Base-by-base conservation (phyloP, 768 basidiomycete genomes). In the Lactarius sp. region DNA sequence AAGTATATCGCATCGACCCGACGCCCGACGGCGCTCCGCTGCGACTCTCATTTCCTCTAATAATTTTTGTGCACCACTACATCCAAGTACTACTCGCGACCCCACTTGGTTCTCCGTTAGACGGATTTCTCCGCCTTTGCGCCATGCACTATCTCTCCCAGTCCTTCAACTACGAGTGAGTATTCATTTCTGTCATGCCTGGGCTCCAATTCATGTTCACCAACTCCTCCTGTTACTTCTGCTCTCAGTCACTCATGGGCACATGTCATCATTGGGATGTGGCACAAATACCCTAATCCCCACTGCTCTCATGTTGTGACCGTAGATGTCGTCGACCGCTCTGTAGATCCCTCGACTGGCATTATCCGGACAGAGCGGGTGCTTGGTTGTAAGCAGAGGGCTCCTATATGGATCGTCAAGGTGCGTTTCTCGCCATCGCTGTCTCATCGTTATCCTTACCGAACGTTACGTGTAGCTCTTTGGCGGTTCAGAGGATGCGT, bases 271-370 rank as follows among this genome's bases (percentile, higher is more conserved):
- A 87, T 90, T 71, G 91, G 90, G 67, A 90, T 96, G 82, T 94
- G 92, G 89, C 87, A 88, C 68, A 97, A 97, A 81, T 97, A 97
- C 75, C 94, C 94, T 56, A 96, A 96, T 74, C 88, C 93, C 58
- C 90, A 90, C 71, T 93, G 92, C 76, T 83, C 88, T 27, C 92
- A 94, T 73, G 92, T 94, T 68, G 79, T 92, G 68, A 90, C 88
- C 67, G 83, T 94, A 71, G 92, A 94, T 74, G 92, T 94, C 34
- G 65, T 96, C 60, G 89, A 93, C 77, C 87, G 94, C 66, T 82
- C 86, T 13, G 81, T 96, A 13, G 87, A 96, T 77, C 83, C 91
- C 34, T 74, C 79, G 60, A 94, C 91, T 10, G 95, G 95, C 37
- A 83, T 96, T 68, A 88, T 97, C 71, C 84, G 94, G 68, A 97